Percentiles rank a stretch among this genome's conserved stretches.
Evolutionary conservation across 2,329 filamentous ascomycete genomes (phyloP).

Genomic region (Alternaria alternata): DNA sequence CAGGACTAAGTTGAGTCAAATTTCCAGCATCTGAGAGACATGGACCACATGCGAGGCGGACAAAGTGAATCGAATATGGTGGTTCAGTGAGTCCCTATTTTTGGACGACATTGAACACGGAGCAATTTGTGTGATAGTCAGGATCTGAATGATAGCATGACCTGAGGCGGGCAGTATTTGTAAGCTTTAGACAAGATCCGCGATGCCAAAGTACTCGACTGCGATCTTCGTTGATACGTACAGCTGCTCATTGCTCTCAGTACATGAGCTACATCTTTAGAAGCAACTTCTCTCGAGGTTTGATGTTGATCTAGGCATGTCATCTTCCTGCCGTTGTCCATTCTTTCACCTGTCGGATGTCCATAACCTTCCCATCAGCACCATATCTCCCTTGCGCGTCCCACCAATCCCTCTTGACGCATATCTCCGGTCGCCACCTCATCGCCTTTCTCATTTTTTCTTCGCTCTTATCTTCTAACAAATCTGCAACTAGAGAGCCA

Average conservation of each 20-base stretch:
- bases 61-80: neutral
- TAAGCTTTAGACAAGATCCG: neutral
- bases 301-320: neutral
- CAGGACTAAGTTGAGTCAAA: neutral
- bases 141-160: neutral
- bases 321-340: constrained; percentile 27
- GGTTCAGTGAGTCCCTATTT: constrained; percentile 12
- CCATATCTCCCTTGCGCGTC: constrained; percentile 60
- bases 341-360: constrained; percentile 53
- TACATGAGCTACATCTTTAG: neutral
- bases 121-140: neutral
- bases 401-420: constrained; percentile 56
- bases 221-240: neutral
- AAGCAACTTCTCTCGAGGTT: neutral
- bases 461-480: constrained; percentile 53
- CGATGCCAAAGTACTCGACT: neutral
- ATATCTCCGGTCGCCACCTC: constrained; percentile 62
- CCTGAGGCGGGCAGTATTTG: neutral
- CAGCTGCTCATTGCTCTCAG: neutral
- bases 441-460: constrained; percentile 54
- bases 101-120: neutral
- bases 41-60: neutral
- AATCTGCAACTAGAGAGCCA: constrained; percentile 60
- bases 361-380: constrained; percentile 58
- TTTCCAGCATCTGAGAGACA: neutral